Base-by-base conservation (phyloP, 2,329 filamentous ascomycete genomes). In the Cytospora leucostoma region DNA sequence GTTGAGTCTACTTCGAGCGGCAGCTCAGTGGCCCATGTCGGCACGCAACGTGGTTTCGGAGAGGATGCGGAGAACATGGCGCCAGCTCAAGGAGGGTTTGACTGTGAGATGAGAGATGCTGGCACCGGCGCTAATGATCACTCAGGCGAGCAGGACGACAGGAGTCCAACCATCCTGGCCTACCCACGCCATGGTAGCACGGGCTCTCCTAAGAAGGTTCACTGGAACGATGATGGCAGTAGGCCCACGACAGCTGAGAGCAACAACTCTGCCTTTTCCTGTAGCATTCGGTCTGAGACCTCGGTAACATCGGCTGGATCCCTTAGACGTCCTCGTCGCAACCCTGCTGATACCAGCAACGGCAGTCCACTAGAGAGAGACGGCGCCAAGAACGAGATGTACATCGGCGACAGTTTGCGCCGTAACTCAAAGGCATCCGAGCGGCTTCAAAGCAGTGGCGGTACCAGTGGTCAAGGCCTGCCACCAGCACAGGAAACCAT, bases 271-370 rank as follows among this genome's bases (percentile, higher is more conserved):
- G 44, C 15, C 21, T n/a, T 58, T 17, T 61, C 50, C 13, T 12
- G 54, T 21, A 52, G 35, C 13, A 15, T 44, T 33, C 50, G 15
- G 6, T 59, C 57, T 13, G 44, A 55, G 7, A 44, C 56, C 15
- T 55, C 61, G 6, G 56, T 34, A 13, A 60, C 37, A 12, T 61
- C 64, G 6, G 56, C 50, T n/a, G 51, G 49, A 19, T 55, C 58
- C 5, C 49, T 53, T 4, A 55, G 50, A 40, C 61, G 57, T 34
- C 35, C 56, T 34, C 63, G 59, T 19, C 65, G 63, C 38, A 40
- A 65, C 33, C 65, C 65, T 21, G 63, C 56, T 19, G 59, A 59
- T 19, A 34, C 50, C 38, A 65, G 63, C 63, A 65, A 52, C 7
- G 65, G 65, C n/a, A 66, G 65, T 10, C 65, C 65, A 15, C 62